Conservation (phyloP, 805 yeast genomes). For the Tetrapisispora arboricola region DNA sequence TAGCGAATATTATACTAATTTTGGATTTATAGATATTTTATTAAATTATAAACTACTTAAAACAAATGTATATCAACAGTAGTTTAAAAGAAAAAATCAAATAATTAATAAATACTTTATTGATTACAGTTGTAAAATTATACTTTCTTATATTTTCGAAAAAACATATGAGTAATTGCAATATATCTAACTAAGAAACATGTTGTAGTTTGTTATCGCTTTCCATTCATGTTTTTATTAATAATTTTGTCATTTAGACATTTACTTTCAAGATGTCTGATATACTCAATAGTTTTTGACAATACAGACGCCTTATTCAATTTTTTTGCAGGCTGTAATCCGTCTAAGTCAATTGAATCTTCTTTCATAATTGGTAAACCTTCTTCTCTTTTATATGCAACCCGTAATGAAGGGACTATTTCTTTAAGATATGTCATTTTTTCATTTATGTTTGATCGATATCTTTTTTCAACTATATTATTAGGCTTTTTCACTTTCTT, state of each 20-base stretch:
- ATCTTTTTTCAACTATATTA: slow-evolving; percentile 62
- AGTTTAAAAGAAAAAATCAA: no score
- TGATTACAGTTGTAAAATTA: neutral
- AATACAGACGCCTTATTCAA: slow-evolving; percentile 69
- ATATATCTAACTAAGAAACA: no score
- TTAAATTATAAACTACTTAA: no score
- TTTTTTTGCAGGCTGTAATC: slow-evolving; percentile 65
- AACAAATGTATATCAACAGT: no score
- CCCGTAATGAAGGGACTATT: slow-evolving; percentile 54
- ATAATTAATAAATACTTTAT: no score
- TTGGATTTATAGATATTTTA: no score
- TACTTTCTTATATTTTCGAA: no score
- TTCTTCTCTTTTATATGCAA: slow-evolving; percentile 34
- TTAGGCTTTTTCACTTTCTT: slow-evolving; percentile 52
- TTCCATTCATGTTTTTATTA: neutral
- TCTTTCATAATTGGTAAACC: slow-evolving; percentile 45
- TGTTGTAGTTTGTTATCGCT: neutral
- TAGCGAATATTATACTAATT: no score
- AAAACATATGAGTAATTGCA: no score
- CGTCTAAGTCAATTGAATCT: slow-evolving; percentile 54
- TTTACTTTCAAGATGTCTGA: slow-evolving; percentile 58
- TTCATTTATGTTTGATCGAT: slow-evolving; percentile 60
- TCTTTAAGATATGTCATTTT: slow-evolving; percentile 55
- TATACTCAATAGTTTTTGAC: slow-evolving; percentile 68
- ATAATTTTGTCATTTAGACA: slow-evolving; percentile 31